These are phyloP conservation scores for Alternaria angustiovoidea DNA, from an alignment of 2,329 filamentous ascomycete species.

Conservation along the genomic window DNA sequence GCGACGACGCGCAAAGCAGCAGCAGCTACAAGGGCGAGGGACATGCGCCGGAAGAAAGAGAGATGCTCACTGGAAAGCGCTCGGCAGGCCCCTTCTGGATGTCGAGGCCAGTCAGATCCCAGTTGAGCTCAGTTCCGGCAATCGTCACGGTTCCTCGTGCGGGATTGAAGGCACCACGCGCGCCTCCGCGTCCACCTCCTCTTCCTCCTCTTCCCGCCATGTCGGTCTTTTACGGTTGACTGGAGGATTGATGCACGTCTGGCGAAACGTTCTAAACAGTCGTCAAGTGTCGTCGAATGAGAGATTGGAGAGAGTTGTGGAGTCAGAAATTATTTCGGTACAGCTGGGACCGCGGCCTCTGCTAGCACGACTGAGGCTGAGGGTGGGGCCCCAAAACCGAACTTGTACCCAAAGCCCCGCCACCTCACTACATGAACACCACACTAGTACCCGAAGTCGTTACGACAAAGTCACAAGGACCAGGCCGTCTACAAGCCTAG, in stretches of 20 bases:
- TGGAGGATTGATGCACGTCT: too few species aligned
- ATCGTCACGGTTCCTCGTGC: conserved; percentile 50
- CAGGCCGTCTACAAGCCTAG: too few species aligned
- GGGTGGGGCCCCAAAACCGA: conserved; percentile 35
- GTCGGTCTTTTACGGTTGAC: not conserved
- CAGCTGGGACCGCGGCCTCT: conserved; percentile 22
- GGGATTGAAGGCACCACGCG: conserved; percentile 40
- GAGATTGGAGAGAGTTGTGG: conserved; percentile 12
- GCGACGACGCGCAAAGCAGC: conserved; percentile 4
- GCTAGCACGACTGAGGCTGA: conserved; percentile 6
- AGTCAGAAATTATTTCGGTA: conserved; percentile 31
- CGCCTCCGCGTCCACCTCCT: conserved; percentile 38
- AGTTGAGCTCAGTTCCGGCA: conserved; percentile 54
- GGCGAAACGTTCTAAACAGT: too few species aligned
- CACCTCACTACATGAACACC: not conserved
- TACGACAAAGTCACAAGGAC: not conserved
- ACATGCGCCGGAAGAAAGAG: conserved; percentile 3
- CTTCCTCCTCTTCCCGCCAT: conserved; percentile 46
- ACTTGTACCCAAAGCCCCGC: conserved; percentile 17
- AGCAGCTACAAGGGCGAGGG: not conserved
- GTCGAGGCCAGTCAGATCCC: conserved; percentile 52
- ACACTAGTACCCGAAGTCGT: not conserved
- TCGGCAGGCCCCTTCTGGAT: conserved; percentile 52
- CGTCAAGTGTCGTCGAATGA: conserved; percentile 4
- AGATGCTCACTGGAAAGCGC: conserved; percentile 51